phyloP scores from a whole-genome alignment of 2,329 filamentous ascomycete species.

The Hypomyces perniciosus region DNA sequence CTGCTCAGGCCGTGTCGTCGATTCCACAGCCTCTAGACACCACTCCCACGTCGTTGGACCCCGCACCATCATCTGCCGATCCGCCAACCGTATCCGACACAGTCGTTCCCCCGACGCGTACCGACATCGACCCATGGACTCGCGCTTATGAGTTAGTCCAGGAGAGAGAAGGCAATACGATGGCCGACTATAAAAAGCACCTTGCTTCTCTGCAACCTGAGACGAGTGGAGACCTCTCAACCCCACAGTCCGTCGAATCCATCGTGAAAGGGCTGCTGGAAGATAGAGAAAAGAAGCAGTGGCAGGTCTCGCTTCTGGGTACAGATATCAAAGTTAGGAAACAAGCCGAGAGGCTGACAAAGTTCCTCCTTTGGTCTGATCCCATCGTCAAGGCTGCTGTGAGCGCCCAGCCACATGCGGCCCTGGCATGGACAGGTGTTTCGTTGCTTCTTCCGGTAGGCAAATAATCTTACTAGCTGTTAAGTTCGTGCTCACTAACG shows the following conservation, averaged over 20 bases:
- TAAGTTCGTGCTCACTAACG: background rate
- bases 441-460: conserved; percentile 19
- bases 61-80: too few species aligned
- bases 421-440: conserved; percentile 22
- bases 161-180: background rate
- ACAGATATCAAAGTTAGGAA: conserved; percentile 17
- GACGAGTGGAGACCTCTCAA: background rate
- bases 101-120: too few species aligned
- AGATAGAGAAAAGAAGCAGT: conserved; percentile 16
- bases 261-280: conserved; percentile 9
- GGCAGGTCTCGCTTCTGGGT: conserved; percentile 14
- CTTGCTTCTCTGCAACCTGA: background rate
- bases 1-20: too few species aligned
- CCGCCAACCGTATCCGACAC: too few species aligned
- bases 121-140: background rate
- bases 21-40: too few species aligned
- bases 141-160: background rate
- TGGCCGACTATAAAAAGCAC: background rate
- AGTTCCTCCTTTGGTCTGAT: conserved; percentile 20
- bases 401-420: conserved; percentile 19
- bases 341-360: conserved; percentile 18
- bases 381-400: conserved; percentile 17
- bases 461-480: background rate
- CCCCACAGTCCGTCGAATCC: background rate
- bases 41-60: too few species aligned